phyloP scores from a whole-genome alignment of 805 yeast genomes.

The Suhomyces prunicola region DNA sequence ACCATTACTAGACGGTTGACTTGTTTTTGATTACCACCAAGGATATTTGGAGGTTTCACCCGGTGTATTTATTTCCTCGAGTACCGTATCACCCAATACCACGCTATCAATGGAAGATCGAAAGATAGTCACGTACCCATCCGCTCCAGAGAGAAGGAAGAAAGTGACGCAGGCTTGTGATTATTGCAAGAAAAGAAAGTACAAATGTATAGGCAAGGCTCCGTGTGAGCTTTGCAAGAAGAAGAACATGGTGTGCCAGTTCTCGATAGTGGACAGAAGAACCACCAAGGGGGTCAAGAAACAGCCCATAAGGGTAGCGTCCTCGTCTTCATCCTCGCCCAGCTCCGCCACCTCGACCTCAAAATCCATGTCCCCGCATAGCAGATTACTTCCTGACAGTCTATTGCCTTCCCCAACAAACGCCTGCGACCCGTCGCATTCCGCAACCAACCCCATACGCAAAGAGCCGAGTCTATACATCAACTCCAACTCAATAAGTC shows the following conservation, averaged over 20 bases:
- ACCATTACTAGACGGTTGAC: background rate
- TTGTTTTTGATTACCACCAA: background rate
- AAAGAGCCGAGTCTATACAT: background rate
- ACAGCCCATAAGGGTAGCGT: background rate
- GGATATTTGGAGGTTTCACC: background rate
- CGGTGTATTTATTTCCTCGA: background rate
- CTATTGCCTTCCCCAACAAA: background rate
- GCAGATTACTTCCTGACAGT: background rate
- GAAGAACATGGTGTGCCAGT: constrained; percentile 29
- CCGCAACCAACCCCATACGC: background rate
- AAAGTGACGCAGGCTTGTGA: constrained; percentile 49
- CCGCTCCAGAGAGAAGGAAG: constrained; percentile 22
- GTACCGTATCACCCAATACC: background rate
- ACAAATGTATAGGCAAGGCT: constrained; percentile 24
- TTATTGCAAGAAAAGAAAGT: constrained; percentile 42
- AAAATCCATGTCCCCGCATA: background rate
- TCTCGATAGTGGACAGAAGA: constrained; percentile 21
- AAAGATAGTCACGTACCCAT: background rate
- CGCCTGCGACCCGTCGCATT: background rate
- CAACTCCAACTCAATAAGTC: background rate
- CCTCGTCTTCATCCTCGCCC: background rate
- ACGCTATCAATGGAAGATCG: constrained; percentile 3
- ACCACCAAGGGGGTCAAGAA: constrained; percentile 12
- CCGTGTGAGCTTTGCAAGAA: constrained; percentile 34
- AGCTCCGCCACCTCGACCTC: background rate